These are phyloP conservation scores for Acanthamoeba sp. DNA, from an alignment of 208 protist species.

Conservation along the genomic window DNA sequence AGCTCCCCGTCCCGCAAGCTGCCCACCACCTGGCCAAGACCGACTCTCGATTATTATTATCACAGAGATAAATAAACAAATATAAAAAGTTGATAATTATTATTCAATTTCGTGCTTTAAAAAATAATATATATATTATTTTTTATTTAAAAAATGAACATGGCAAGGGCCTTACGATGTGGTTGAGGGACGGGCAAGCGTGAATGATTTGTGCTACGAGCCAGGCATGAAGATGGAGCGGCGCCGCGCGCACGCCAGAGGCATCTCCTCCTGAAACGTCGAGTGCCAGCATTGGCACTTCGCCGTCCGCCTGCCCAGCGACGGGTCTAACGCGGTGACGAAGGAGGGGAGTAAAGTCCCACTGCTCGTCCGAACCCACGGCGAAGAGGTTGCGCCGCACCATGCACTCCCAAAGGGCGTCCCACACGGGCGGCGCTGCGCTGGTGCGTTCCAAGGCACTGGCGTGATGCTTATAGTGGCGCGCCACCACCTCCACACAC, in stretches of 20 bases:
- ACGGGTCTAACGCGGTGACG: background rate
- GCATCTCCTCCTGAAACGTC: background rate
- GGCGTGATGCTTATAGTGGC: background rate
- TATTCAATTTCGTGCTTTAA: too few species aligned
- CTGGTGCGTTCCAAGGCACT: background rate
- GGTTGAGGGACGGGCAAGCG: background rate
- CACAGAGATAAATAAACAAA: background rate
- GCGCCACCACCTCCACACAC: background rate
- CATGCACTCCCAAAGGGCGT: conserved; percentile 1
- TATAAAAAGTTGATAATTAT: background rate
- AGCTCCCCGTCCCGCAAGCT: background rate
- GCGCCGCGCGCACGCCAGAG: background rate
- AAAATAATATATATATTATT: too few species aligned
- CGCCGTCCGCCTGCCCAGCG: background rate
- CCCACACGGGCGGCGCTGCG: background rate
- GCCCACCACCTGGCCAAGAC: background rate
- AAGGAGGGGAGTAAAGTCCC: background rate
- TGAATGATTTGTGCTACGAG: background rate
- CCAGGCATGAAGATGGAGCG: background rate
- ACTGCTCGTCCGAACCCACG: background rate
- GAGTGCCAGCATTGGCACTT: background rate
- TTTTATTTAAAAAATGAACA: background rate
- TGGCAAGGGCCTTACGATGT: background rate
- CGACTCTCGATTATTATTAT: background rate
- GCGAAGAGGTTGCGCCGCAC: background rate